Evolutionary conservation across 306 rosid species (phyloP).

Genomic region (Trichosanthes cucumerina): DNA sequence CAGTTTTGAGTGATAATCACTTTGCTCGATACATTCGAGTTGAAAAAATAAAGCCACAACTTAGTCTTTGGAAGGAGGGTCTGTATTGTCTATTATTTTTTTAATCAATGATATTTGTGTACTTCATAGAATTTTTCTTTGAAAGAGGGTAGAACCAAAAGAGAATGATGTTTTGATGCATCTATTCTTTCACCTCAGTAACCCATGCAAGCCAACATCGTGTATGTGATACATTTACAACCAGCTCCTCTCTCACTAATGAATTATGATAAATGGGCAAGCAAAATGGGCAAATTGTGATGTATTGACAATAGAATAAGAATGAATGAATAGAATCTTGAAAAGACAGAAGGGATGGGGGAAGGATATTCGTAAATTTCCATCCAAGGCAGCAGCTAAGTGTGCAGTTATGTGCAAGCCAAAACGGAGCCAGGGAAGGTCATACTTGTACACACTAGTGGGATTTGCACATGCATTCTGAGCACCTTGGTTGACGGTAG

Average conservation of each 20-base stretch:
- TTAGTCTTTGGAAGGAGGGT: neutral
- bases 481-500: constrained; percentile 68
- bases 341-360: neutral
- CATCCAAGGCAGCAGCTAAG: neutral
- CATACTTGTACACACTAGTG: constrained; percentile 4
- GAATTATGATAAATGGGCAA: neutral
- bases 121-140: neutral
- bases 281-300: neutral
- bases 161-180: neutral
- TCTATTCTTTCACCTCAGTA: neutral
- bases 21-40: constrained; percentile 31
- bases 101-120: neutral
- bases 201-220: neutral
- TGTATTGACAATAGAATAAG: neutral
- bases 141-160: neutral
- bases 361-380: neutral
- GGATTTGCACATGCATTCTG: constrained; percentile 75
- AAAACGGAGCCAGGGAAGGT: neutral
- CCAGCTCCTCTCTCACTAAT: neutral
- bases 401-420: neutral
- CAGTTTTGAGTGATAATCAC: constrained; percentile 14
- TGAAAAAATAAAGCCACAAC: constrained; percentile 18
- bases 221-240: neutral
- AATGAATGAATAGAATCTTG: neutral
- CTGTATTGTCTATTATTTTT: neutral